Evolutionary conservation across 805 yeast species (phyloP), one percentile per base, ranked within the genome.

Genomic region (Saccharomycopsis sp.): DNA sequence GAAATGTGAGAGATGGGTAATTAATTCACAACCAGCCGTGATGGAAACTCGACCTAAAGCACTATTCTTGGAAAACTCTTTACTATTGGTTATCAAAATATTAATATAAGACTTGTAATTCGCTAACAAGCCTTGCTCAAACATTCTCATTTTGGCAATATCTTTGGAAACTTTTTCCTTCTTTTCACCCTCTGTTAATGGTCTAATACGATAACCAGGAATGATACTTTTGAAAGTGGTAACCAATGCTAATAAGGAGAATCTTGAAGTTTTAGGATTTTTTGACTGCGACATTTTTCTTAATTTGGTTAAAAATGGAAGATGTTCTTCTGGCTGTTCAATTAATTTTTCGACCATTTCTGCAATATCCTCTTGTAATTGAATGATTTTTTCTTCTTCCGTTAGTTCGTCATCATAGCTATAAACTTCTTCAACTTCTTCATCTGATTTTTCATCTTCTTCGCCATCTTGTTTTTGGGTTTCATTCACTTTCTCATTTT

Each of bases 241-340:
- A 2, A 86, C 79, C 45, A 88, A 67, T 0, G 97, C 79, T 47
- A 86, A 62, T 45, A 87, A 62, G 1, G 95, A 72, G 40, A 87
- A 65, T 58, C 82, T 81, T 28, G 76, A 63, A 2, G 83, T 76
- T 52, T 70, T 79, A 41, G 72, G 64, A 49, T 80, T 77, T 49
- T 69, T 71, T 2, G 92, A 79, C 42, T 64, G 69, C 0, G 84
- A 67, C 86, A 82, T 80, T 50, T 70, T 74, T 39, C 83, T 63
- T 37, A 83, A 65, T 54, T 88, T 73, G 2, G 81, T 69, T 10
- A 88, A 63, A 21, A 75, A 64, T 12, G 71, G 55, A 5, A 80
- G 67, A 52, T 88, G 73, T 52, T 85, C 95, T 57, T 92, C 97
- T 5, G 97, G 96, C 44, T 85, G 84, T 55, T 87, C 94, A 52